These are phyloP conservation scores for Jamesozyma gamospora DNA, from an alignment of 805 yeast genomes.

Conservation along the genomic window DNA sequence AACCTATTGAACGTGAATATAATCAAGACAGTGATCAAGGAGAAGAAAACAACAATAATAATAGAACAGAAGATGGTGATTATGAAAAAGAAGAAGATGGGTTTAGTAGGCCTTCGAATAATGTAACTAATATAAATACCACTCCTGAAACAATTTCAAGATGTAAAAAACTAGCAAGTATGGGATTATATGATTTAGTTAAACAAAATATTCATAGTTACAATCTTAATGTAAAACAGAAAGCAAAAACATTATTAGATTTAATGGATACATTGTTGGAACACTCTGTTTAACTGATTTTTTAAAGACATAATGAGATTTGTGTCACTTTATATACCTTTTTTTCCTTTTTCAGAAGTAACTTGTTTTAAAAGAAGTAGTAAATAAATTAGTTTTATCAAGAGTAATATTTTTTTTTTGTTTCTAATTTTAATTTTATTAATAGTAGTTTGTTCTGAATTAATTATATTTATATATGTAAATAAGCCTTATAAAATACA, in stretches of 20 bases:
- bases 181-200: conserved; percentile 24
- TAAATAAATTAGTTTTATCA: too few relatives aligned
- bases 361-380: too few relatives aligned
- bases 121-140: conserved; percentile 8
- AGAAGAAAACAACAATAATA: conserved; percentile 3
- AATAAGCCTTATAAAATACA: conserved; percentile 10
- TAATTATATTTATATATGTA: conserved; percentile 9
- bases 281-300: neutral
- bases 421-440: neutral
- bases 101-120: conserved; percentile 9
- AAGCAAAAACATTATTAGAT: conserved; percentile 24
- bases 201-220: conserved; percentile 21
- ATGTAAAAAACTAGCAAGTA: conserved; percentile 20
- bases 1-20: too few relatives aligned
- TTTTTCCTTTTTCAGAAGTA: too few relatives aligned
- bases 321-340: neutral
- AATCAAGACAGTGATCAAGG: too few relatives aligned
- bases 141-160: conserved; percentile 18
- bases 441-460: conserved; percentile 9
- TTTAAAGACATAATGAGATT: too few relatives aligned
- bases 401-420: too few relatives aligned
- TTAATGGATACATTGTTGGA: conserved; percentile 25
- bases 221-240: conserved; percentile 23
- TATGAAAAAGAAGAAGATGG: conserved; percentile 9
- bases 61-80: too few relatives aligned